Conservation (phyloP, 169 alveolate species). For the Prorocentrum cordatum region DNA sequence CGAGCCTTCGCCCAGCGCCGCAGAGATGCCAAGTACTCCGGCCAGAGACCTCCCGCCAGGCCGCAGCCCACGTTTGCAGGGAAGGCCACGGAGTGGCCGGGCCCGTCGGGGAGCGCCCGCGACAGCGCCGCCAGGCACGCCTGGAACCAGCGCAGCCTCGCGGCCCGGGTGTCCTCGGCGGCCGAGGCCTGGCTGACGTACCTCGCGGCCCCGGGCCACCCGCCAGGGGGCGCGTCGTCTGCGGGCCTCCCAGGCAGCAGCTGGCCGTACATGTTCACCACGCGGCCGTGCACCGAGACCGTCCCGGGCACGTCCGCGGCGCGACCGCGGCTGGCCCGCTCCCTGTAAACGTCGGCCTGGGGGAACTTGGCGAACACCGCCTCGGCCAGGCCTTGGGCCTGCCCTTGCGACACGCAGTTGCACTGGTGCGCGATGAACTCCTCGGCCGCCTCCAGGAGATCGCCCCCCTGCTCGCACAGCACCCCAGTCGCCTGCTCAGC, state of each 20-base stretch:
- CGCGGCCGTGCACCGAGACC: constrained; percentile 17
- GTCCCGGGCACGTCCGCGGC: too few species aligned
- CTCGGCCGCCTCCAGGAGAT: constrained; percentile 17
- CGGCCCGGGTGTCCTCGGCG: neutral
- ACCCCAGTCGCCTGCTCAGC: too few species aligned
- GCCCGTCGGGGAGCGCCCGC: too few species aligned
- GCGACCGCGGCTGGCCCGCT: neutral
- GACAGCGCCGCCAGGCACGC: neutral
- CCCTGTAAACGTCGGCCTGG: constrained; percentile 27
- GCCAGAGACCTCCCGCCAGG: constrained; percentile 56
- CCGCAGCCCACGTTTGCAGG: constrained; percentile 52
- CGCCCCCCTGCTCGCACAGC: neutral
- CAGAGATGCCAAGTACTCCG: neutral
- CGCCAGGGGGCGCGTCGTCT: constrained; percentile 54
- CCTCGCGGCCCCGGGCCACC: constrained; percentile 23
- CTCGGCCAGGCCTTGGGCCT: constrained; percentile 36
- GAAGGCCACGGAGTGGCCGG: too few species aligned
- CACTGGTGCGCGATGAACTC: constrained; percentile 61
- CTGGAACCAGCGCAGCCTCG: neutral
- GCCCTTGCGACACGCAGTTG: constrained; percentile 15
- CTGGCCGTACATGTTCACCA: constrained; percentile 42
- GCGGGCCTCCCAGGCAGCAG: constrained; percentile 61
- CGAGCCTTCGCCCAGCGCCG: too few species aligned
- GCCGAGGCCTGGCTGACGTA: neutral
- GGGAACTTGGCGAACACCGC: constrained; percentile 10